Evolutionary conservation across 1,139 yeast species (phyloP).

Genomic region (Saccharomyces hybrid): DNA sequence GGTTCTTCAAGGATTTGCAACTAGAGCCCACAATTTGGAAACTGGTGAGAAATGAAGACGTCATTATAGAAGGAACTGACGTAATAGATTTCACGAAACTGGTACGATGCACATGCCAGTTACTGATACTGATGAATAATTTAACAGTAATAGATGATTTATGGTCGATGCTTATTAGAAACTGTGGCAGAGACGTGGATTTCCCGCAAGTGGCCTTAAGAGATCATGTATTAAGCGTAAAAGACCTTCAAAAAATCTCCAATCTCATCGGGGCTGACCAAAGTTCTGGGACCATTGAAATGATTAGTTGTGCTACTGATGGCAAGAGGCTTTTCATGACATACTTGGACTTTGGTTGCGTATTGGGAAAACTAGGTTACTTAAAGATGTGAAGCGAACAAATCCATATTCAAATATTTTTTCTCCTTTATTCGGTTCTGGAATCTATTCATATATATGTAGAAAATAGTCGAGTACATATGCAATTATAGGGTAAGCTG

Average conservation of each 20-base stretch:
- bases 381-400: slow-evolving; percentile 16
- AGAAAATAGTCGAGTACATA: background rate
- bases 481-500: background rate
- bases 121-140: slow-evolving; percentile 36
- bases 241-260: slow-evolving; percentile 34
- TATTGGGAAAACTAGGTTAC: slow-evolving; percentile 39
- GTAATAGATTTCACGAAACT: slow-evolving; percentile 42
- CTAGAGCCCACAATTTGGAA: slow-evolving; percentile 28
- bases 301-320: slow-evolving; percentile 38
- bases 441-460: background rate
- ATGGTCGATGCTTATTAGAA: slow-evolving; percentile 35
- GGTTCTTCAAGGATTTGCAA: slow-evolving; percentile 27
- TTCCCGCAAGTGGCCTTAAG: slow-evolving; percentile 17
- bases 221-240: slow-evolving; percentile 28
- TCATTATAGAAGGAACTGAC: slow-evolving; percentile 33
- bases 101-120: slow-evolving; percentile 34
- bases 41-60: slow-evolving; percentile 16
- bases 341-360: slow-evolving; percentile 38
- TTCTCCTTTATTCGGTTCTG: background rate
- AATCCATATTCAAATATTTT: background rate
- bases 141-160: slow-evolving; percentile 30
- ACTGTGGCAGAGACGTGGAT: slow-evolving; percentile 19
- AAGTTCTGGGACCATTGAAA: slow-evolving; percentile 32
- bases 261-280: slow-evolving; percentile 29
- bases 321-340: slow-evolving; percentile 32